These are phyloP conservation scores for Exserohilum turcica DNA, from an alignment of 2,329 filamentous ascomycete species.

Conservation along the genomic window DNA sequence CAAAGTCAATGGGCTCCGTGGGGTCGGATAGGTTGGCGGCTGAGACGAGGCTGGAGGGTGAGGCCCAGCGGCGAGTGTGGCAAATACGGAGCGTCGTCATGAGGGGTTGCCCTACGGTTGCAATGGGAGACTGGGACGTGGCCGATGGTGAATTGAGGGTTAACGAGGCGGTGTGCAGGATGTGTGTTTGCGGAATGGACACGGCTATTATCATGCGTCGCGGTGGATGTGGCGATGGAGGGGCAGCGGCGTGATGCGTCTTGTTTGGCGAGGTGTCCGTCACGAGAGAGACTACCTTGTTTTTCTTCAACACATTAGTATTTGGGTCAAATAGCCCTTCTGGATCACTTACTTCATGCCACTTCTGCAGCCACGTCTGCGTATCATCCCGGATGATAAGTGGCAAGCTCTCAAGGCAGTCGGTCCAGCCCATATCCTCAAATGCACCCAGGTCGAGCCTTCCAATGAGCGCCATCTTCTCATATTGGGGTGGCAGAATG, in stretches of 20 bases:
- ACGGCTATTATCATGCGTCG: constrained; percentile 84
- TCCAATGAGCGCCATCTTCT: constrained; percentile 59
- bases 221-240: constrained; percentile 48
- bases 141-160: constrained; percentile 53
- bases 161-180: constrained; percentile 80
- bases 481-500: constrained; percentile 56
- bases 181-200: constrained; percentile 80
- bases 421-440: constrained; percentile 60
- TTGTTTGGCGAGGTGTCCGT: constrained; percentile 9
- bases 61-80: constrained; percentile 62
- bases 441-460: constrained; percentile 59
- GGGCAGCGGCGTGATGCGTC: constrained; percentile 19
- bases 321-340: not conserved
- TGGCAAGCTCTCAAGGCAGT: constrained; percentile 59
- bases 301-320: constrained; percentile 31
- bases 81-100: constrained; percentile 64
- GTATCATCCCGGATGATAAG: constrained; percentile 51
- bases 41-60: constrained; percentile 26
- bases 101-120: constrained; percentile 68
- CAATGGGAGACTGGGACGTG: constrained; percentile 43
- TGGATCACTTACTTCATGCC: constrained; percentile 58
- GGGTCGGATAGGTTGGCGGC: constrained; percentile 34
- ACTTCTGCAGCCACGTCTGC: constrained; percentile 58
- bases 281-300: constrained; percentile 32
- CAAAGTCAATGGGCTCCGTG: constrained; percentile 69